A percentile compares a stretch with the other conserved stretches of the same genome.
These are phyloP conservation scores for Hemisphaericaspora lyxosophila DNA, from an alignment of 1,139 yeast genomes.

Conservation along the genomic window DNA sequence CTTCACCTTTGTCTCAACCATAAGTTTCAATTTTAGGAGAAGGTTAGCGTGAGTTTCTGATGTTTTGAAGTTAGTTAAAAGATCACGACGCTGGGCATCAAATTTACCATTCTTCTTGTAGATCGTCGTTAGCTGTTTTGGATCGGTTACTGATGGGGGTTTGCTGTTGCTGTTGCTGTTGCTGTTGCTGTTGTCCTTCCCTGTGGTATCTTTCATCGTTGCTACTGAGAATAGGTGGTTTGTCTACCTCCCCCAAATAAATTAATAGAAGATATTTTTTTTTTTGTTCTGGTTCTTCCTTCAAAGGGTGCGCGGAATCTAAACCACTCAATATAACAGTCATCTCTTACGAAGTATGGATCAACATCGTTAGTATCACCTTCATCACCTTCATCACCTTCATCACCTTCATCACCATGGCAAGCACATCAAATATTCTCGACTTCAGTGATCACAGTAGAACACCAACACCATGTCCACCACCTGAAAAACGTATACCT, in stretches of 20 bases:
- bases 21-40: slow-evolving; percentile 38
- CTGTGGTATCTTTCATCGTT: neutral
- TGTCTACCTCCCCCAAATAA: no score
- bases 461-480: slow-evolving; percentile 2
- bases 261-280: no score
- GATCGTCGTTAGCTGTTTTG: slow-evolving; percentile 39
- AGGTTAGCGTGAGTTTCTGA: slow-evolving; percentile 46
- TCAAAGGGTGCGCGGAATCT: no score
- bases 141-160: slow-evolving; percentile 22
- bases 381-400: no score
- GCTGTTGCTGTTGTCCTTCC: neutral
- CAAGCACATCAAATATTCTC: slow-evolving; percentile 2
- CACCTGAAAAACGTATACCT: slow-evolving; percentile 1
- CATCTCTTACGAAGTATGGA: no score
- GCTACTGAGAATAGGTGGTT: neutral
- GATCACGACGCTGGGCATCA: slow-evolving; percentile 44
- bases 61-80: slow-evolving; percentile 44
- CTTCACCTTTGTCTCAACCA: slow-evolving; percentile 48
- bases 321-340: no score
- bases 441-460: slow-evolving; percentile 4
- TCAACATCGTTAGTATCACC: no score
- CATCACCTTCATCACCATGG: neutral
- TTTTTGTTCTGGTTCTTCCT: no score
- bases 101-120: slow-evolving; percentile 54
- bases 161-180: neutral